phyloP scores from a whole-genome alignment of 305 asterid species.

The Rubia tinctorum region DNA sequence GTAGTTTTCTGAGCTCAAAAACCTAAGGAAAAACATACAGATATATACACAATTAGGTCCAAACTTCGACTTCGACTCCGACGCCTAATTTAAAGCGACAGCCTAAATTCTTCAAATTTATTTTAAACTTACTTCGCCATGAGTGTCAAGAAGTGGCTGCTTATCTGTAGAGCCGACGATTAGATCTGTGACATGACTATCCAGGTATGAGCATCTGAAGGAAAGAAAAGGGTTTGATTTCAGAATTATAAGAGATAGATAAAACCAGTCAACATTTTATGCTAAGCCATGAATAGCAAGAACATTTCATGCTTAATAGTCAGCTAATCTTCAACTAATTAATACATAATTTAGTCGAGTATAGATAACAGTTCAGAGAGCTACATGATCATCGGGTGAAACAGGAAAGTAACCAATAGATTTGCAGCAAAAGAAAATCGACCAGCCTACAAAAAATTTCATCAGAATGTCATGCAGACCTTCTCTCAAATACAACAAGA shows the following conservation, averaged over 20 bases:
- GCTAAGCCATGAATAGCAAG: slow-evolving; percentile 6
- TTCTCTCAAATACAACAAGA: slow-evolving; percentile 75
- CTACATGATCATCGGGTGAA: not conserved
- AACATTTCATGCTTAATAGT: not conserved
- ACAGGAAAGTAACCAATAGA: not conserved
- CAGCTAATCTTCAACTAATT: not conserved
- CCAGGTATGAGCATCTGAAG: slow-evolving; percentile 64
- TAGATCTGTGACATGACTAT: slow-evolving; percentile 43
- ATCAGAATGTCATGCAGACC: slow-evolving; percentile 36
- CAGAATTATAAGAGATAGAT: slow-evolving; percentile 10
- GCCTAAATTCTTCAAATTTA: not conserved
- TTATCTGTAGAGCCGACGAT: slow-evolving; percentile 70
- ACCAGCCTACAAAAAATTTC: not conserved
- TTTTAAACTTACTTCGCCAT: slow-evolving; percentile 65
- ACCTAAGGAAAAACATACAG: slow-evolving; percentile 42
- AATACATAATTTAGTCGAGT: not conserved
- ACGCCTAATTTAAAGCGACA: not conserved
- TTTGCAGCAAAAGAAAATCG: not conserved
- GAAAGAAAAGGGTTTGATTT: slow-evolving; percentile 16
- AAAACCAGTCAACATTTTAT: not conserved
- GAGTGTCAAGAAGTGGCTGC: slow-evolving; percentile 86
- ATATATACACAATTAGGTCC: slow-evolving; percentile 11
- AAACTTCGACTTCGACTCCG: not conserved
- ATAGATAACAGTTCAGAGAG: not conserved
- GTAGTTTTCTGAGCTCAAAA: slow-evolving; percentile 92